Evolutionary conservation across 345 rosid species (phyloP).

Genomic region (Corchorus capsularis): DNA sequence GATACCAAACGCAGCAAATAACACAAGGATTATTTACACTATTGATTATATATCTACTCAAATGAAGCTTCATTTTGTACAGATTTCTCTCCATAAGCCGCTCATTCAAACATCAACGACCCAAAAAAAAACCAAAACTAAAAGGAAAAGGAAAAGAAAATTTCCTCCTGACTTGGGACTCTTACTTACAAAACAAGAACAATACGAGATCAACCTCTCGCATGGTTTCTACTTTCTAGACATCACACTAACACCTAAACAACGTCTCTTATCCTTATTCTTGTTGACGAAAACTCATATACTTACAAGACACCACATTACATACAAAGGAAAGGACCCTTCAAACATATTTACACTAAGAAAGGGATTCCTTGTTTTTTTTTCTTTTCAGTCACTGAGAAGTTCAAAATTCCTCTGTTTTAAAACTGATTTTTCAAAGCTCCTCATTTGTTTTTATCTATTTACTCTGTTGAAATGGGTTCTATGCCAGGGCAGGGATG

Average conservation of each 20-base stretch:
- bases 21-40: constrained; percentile 20
- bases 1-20: no score
- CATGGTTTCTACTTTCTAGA: constrained; percentile 15
- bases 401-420: constrained; percentile 36
- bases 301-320: constrained; percentile 25
- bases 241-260: constrained; percentile 8
- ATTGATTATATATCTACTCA: constrained; percentile 5
- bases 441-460: constrained; percentile 14
- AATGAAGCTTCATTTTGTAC: constrained; percentile 37
- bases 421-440: constrained; percentile 12
- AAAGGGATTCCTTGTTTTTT: constrained; percentile 27
- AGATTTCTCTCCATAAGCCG: constrained; percentile 29
- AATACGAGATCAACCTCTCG: not conserved
- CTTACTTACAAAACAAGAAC: constrained; percentile 24
- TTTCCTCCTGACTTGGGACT: constrained; percentile 9
- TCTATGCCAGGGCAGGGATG: constrained; percentile 77
- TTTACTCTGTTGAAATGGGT: constrained; percentile 29
- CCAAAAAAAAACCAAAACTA: constrained; percentile 6
- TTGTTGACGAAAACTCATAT: constrained; percentile 22
- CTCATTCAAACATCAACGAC: constrained; percentile 20
- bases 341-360: constrained; percentile 41
- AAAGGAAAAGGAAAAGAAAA: not conserved
- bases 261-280: constrained; percentile 23
- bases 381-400: constrained; percentile 17
- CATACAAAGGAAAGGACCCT: constrained; percentile 34